A percentile compares a stretch with the other conserved stretches of the same genome.
Conservation (phyloP, 495 filamentous ascomycete genomes). For the Lineolata rhizophorae region DNA sequence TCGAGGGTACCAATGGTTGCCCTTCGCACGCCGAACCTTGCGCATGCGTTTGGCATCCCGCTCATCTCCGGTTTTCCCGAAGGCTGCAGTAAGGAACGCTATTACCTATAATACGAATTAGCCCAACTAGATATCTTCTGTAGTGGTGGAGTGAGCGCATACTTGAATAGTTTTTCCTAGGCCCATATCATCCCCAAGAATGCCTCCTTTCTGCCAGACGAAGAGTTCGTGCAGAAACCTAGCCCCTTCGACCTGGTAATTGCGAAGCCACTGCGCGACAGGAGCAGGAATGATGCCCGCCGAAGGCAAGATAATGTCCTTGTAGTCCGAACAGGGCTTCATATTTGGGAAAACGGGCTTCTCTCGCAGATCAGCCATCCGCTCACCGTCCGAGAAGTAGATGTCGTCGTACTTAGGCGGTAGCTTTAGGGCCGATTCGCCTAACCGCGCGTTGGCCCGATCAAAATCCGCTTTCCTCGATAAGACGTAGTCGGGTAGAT, state of each 20-base stretch:
- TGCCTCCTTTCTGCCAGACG: slow-evolving; percentile 76
- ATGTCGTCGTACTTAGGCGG: slow-evolving; percentile 66
- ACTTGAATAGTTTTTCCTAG: slow-evolving; percentile 92
- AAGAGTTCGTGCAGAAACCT: slow-evolving; percentile 77
- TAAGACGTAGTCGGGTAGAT: slow-evolving; percentile 35
- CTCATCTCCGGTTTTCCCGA: slow-evolving; percentile 86
- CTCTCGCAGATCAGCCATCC: slow-evolving; percentile 37
- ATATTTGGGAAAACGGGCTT: slow-evolving; percentile 43
- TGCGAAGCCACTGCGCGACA: slow-evolving; percentile 78
- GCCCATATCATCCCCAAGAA: slow-evolving; percentile 94
- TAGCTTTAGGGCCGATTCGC: slow-evolving; percentile 48
- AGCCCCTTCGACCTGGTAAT: slow-evolving; percentile 76
- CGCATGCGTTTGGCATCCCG: slow-evolving; percentile 79
- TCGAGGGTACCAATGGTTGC: slow-evolving; percentile 58
- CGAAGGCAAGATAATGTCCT: slow-evolving; percentile 56
- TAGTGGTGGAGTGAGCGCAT: too few species aligned
- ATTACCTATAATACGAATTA: too few species aligned
- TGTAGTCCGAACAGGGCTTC: slow-evolving; percentile 41
- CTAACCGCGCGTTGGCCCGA: slow-evolving; percentile 26
- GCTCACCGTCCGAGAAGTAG: slow-evolving; percentile 73
- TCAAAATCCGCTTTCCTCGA: slow-evolving; percentile 29
- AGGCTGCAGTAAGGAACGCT: slow-evolving; percentile 78
- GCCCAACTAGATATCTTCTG: too few species aligned
- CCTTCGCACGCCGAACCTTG: slow-evolving; percentile 43
- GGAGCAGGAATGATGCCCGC: slow-evolving; percentile 72